Base-by-base conservation (phyloP, 106 monocot genomes). In the Chionographis japonica region DNA sequence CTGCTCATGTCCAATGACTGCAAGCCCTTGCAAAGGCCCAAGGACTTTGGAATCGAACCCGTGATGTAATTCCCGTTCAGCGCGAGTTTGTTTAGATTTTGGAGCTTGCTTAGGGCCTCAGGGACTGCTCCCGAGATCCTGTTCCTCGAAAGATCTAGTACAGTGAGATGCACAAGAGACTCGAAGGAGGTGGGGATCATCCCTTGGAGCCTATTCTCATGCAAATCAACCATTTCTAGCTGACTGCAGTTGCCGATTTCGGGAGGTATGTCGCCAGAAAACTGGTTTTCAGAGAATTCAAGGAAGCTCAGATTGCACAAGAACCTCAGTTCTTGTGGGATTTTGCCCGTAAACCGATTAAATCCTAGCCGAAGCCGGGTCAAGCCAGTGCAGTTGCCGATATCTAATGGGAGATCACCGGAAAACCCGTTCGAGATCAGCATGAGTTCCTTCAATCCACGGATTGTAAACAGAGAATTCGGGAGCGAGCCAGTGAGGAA, bases 11-110 rank as follows among this genome's bases (percentile, higher is more conserved):
- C 72, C 15, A 78, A 17, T 2, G 54, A 67, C 16, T 78, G 67
- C 72, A 78, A 65, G 40, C 39, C 42, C 61, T 46, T 60, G 72
- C 78, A 73, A 2, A 18, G 52, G n/a, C 43, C 54, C n/a, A 78
- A 6, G 2, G 58, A 52, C 19, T 42, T 52, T 0, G 78, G 78
- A 1, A 78, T 72, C 35, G 17, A 67, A 4, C 67, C 72, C 7
- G 61, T 78, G 57, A 72, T 66, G 60, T 62, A 67, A 36, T 78
- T 78, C 50, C 52, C 72, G n/a, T 17, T 52, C 15, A 78, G 38
- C 14, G 14, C 52, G 10, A 78, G 71, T 71, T 78, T 78, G 56
- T 58, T 65, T 4, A 65, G 57, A 37, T 2, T 42, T 50, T 42
- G 52, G 54, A 78, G 75, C 52, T 18, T 61, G n/a, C 75, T 61